Conservation (phyloP, 352 stramenopile genomes). For the Globisporangium cystogenes region DNA sequence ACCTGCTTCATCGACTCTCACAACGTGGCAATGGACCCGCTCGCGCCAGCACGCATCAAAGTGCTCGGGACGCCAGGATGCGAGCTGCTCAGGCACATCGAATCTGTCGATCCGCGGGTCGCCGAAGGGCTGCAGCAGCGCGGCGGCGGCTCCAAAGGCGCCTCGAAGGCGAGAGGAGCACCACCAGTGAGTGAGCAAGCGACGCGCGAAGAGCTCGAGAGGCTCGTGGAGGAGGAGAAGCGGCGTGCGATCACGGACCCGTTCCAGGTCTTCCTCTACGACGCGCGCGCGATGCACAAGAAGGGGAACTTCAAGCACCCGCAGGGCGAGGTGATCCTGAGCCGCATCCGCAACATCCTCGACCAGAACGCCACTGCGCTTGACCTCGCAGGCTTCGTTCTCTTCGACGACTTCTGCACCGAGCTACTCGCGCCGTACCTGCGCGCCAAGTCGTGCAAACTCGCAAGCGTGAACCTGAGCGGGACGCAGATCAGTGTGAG, state of each 20-base stretch:
- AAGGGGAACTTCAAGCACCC: slow-evolving; percentile 64
- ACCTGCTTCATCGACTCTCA: no score
- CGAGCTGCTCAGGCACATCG: slow-evolving; percentile 33
- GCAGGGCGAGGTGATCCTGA: slow-evolving; percentile 45
- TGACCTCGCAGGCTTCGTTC: slow-evolving; percentile 43
- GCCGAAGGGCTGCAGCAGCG: slow-evolving; percentile 33
- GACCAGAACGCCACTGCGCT: slow-evolving; percentile 27
- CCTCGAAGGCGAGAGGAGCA: neutral
- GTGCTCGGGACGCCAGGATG: slow-evolving; percentile 40
- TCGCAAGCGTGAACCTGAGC: slow-evolving; percentile 38
- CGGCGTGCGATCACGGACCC: slow-evolving; percentile 47
- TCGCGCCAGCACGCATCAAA: slow-evolving; percentile 21
- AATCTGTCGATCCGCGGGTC: slow-evolving; percentile 48
- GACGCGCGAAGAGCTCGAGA: slow-evolving; percentile 24
- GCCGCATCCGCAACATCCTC: slow-evolving; percentile 41
- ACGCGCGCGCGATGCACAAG: slow-evolving; percentile 51
- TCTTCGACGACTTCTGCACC: slow-evolving; percentile 53
- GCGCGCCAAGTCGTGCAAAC: slow-evolving; percentile 37
- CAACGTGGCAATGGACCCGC: slow-evolving; percentile 25
- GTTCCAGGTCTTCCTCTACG: slow-evolving; percentile 61
- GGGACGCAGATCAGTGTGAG: slow-evolving; percentile 48
- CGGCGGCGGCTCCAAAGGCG: neutral
- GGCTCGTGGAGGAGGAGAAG: slow-evolving; percentile 64
- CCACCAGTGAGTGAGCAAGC: neutral
- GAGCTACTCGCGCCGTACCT: slow-evolving; percentile 51